Conservation (phyloP, 257 asterid genomes). For the Rhazya stricta region DNA sequence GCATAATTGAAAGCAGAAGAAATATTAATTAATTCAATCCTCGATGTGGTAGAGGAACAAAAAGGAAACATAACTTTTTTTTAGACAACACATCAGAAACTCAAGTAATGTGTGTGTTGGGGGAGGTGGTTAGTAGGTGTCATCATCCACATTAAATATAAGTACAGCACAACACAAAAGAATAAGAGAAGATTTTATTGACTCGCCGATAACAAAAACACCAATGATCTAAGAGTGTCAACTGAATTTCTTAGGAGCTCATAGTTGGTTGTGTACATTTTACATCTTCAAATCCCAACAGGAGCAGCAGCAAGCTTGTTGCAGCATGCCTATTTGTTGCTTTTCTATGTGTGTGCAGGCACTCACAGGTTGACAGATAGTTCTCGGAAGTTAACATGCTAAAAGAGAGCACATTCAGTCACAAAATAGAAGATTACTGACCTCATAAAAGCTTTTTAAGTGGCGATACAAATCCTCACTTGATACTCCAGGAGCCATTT, state of each 20-base stretch:
- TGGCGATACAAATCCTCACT: constrained; percentile 63
- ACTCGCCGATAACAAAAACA: background rate
- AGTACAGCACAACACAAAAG: background rate
- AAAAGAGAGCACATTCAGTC: background rate
- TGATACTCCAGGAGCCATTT: constrained; percentile 75
- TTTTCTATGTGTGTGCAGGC: background rate
- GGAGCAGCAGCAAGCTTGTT: background rate
- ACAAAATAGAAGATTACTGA: constrained; percentile 9
- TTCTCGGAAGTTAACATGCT: background rate
- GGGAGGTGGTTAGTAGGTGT: background rate
- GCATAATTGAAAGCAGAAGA: constrained; percentile 20
- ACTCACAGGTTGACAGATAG: background rate
- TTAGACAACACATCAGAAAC: background rate
- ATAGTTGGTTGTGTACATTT: background rate
- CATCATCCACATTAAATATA: background rate
- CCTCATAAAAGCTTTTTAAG: constrained; percentile 62
- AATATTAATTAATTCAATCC: background rate
- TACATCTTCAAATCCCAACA: background rate
- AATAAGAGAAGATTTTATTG: background rate
- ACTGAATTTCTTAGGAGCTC: background rate
- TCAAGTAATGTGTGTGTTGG: background rate
- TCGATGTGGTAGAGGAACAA: background rate
- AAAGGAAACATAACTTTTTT: background rate
- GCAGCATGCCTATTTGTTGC: background rate
- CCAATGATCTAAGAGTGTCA: background rate